A percentile compares a stretch with the other conserved stretches of the same genome.
Evolutionary conservation across 202 grass and related monocot genomes (phyloP).

Genomic region (Zoysia matrella): DNA sequence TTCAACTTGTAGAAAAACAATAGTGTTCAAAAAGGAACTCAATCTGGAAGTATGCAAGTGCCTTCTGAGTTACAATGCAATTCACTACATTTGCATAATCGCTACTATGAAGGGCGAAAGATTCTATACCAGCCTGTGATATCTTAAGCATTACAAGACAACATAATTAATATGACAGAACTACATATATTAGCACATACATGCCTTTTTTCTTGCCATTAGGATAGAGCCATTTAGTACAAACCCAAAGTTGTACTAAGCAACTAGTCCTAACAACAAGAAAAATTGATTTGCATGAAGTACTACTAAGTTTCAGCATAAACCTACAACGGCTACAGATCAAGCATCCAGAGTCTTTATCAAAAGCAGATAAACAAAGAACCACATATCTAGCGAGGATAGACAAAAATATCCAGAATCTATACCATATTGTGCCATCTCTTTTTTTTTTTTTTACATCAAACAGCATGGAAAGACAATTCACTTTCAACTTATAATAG

Average conservation of each 20-base stretch:
- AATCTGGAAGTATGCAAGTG: background rate
- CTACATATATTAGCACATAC: background rate
- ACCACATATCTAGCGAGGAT: background rate
- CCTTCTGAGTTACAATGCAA: background rate
- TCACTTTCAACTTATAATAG: slow-evolving; percentile 1
- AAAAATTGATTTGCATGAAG: background rate
- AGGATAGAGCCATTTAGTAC: background rate
- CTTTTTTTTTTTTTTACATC: background rate
- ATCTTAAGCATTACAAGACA: slow-evolving; percentile 24
- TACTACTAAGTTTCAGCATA: background rate
- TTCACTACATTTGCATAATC: background rate
- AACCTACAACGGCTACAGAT: slow-evolving; percentile 14
- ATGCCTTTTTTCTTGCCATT: background rate
- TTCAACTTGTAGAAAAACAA: slow-evolving; percentile 22
- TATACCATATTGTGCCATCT: background rate
- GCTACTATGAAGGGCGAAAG: background rate
- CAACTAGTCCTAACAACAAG: background rate
- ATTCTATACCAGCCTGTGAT: background rate
- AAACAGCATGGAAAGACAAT: background rate
- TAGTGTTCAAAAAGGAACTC: background rate
- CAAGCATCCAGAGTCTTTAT: background rate
- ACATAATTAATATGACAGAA: slow-evolving; percentile 6
- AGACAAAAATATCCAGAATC: background rate
- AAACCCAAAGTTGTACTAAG: background rate
- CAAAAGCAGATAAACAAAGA: slow-evolving; percentile 12